phyloP scores from a whole-genome alignment of 2,329 filamentous ascomycete species.

The Thielaviopsis musarum region DNA sequence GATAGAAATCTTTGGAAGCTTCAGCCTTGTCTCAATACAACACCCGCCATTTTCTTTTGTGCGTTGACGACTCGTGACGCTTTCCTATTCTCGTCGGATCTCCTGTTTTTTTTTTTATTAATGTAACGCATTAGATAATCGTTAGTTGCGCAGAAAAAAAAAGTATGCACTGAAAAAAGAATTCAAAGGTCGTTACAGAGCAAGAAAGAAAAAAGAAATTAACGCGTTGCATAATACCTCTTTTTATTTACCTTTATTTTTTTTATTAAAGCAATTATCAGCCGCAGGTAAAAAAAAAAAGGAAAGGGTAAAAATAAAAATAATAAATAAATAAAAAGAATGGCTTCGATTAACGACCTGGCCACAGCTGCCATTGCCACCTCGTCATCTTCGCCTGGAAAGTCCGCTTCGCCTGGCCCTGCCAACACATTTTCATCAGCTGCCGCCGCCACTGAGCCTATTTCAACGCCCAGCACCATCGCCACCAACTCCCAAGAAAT shows the following conservation, averaged over 20 bases:
- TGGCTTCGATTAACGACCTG: constrained; percentile 34
- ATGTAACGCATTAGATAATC: background rate
- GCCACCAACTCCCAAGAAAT: background rate
- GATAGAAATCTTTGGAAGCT: background rate
- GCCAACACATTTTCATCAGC: constrained; percentile 4
- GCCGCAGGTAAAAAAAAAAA: background rate
- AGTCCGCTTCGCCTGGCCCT: constrained; percentile 16
- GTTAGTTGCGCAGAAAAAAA: too few relatives aligned
- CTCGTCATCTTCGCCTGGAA: constrained; percentile 16
- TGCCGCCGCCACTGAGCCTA: background rate
- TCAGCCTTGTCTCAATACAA: background rate
- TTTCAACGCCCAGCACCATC: background rate
- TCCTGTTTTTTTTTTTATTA: background rate
- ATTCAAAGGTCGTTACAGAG: background rate
- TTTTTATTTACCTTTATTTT: background rate
- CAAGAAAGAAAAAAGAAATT: background rate
- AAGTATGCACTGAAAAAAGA: too few relatives aligned
- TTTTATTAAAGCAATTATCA: background rate
- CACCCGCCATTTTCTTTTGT: background rate
- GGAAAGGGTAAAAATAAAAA: background rate
- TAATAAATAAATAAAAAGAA: constrained; percentile 10
- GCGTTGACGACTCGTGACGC: background rate
- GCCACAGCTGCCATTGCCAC: constrained; percentile 30
- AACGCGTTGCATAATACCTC: background rate
- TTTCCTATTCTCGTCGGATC: background rate